Percentiles rank a stretch among this genome's conserved stretches.
phyloP scores from a whole-genome alignment of 148 eudicot genomes.

The Cornus controversa region DNA sequence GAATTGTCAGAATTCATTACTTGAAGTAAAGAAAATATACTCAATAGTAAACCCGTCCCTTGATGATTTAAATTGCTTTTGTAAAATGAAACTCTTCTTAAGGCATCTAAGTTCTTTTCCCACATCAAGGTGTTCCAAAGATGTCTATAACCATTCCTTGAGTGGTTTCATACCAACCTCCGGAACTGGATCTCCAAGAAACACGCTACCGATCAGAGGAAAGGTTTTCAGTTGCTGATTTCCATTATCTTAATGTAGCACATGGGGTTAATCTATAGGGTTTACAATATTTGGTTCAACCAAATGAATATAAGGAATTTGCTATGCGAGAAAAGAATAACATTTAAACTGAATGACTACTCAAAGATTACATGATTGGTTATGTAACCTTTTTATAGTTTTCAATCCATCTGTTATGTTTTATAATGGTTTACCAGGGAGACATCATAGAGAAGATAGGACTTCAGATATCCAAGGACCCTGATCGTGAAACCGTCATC shows the following conservation, averaged over 20 bases:
- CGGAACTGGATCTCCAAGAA: not conserved
- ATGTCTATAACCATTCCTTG: not conserved
- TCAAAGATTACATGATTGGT: not conserved
- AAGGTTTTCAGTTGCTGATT: not conserved
- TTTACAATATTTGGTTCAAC: not conserved
- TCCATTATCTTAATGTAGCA: not conserved
- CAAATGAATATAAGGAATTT: not conserved
- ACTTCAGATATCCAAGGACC: constrained; percentile 1
- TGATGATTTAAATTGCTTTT: not conserved
- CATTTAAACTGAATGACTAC: not conserved
- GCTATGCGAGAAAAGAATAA: not conserved
- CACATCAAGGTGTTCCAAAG: not conserved
- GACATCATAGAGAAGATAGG: not conserved
- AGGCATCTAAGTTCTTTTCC: not conserved
- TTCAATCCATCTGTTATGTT: not conserved
- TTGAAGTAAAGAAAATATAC: not conserved
- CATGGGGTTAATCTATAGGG: not conserved
- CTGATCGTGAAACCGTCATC: not conserved
- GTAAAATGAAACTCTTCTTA: not conserved
- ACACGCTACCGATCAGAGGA: not conserved
- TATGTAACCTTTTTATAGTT: not conserved
- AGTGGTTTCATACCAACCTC: no score
- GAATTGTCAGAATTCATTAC: not conserved
- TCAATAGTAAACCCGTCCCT: not conserved
- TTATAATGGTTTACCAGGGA: not conserved